Evolutionary conservation across 2,329 filamentous ascomycete species (phyloP).

Genomic region (Ceratocystis cubensis): DNA sequence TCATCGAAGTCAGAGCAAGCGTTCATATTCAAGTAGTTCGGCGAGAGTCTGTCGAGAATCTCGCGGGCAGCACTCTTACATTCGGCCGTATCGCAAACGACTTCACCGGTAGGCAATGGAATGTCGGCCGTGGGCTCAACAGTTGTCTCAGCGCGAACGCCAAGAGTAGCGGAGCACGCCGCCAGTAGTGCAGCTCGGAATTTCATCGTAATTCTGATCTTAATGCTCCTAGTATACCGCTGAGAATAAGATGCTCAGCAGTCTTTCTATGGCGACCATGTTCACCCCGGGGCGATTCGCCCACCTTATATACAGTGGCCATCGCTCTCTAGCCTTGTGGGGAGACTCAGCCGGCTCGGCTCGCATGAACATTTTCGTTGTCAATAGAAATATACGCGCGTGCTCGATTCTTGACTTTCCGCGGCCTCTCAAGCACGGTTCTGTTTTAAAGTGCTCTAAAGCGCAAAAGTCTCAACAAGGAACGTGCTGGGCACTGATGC

Average conservation of each 20-base stretch:
- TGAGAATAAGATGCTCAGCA: neutral
- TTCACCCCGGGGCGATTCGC: neutral
- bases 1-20: constrained; percentile 58
- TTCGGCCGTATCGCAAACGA: constrained; percentile 24
- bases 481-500: neutral
- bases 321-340: too few species aligned
- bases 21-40: constrained; percentile 47
- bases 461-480: neutral
- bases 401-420: neutral
- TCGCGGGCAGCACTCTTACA: constrained; percentile 28
- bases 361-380: neutral
- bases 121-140: neutral
- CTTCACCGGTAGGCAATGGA: neutral
- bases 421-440: neutral
- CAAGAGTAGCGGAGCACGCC: neutral
- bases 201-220: neutral
- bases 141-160: neutral
- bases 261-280: neutral
- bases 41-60: constrained; percentile 26
- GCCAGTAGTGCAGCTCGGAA: neutral
- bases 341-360: neutral
- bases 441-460: neutral
- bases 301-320: neutral
- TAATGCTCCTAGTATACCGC: too few species aligned
- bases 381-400: neutral